Conservation (phyloP, 768 basidiomycete species). For the Rhodotorula kratochvilovae region DNA sequence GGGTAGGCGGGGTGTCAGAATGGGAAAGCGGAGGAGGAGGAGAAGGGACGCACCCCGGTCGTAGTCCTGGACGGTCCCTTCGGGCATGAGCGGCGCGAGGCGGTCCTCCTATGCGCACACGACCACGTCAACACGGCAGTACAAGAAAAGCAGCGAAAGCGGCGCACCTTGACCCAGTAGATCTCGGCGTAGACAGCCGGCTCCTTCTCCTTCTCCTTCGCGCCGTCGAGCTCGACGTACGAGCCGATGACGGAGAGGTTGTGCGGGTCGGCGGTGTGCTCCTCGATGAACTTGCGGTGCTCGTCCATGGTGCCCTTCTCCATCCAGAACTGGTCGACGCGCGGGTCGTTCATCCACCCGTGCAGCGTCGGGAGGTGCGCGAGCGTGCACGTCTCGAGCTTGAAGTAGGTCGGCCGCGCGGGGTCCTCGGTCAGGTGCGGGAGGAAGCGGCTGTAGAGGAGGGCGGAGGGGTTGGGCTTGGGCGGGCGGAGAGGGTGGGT, state of each 20-base stretch:
- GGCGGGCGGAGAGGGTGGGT: constrained; percentile 35
- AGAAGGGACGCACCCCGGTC: constrained; percentile 20
- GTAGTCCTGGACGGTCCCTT: constrained; percentile 30
- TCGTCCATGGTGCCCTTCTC: constrained; percentile 31
- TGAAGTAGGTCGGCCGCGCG: constrained; percentile 18
- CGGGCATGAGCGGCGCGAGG: constrained; percentile 20
- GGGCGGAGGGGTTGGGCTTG: constrained; percentile 8
- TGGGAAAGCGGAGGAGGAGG: not conserved
- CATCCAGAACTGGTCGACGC: constrained; percentile 37
- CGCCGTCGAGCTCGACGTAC: constrained; percentile 13
- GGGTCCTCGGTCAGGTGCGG: constrained; percentile 28
- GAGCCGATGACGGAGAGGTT: constrained; percentile 27
- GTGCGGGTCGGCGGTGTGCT: constrained; percentile 14
- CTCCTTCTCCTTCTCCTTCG: constrained; percentile 6
- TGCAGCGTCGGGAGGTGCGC: constrained; percentile 30
- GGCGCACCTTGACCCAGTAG: constrained; percentile 38
- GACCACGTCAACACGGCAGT: too few species aligned
- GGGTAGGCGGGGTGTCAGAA: not conserved
- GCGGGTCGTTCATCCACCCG: constrained; percentile 36
- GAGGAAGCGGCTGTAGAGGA: constrained; percentile 34
- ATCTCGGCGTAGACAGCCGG: constrained; percentile 32
- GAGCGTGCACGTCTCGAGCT: constrained; percentile 20
- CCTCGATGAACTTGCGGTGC: constrained; percentile 29
- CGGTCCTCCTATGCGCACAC: constrained; percentile 37
- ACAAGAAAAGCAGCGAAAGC: too few species aligned